Conservation (phyloP, 192 early-diverging fungal species). For the Gonapodya prolifera region DNA sequence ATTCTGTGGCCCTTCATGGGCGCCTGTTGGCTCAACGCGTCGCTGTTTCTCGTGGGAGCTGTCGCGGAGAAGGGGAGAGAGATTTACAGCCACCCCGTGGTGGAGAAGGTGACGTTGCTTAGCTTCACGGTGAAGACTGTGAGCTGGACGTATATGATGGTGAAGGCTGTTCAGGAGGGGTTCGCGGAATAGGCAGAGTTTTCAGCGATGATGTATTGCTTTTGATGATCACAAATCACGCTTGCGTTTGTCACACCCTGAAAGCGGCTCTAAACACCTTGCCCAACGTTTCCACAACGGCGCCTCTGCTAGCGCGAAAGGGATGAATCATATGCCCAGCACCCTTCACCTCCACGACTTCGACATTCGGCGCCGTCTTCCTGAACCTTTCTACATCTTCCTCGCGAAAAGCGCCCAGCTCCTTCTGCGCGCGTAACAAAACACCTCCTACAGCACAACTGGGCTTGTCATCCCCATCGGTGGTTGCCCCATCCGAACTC, state of each 20-base stretch:
- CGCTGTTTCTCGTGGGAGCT: too few species aligned
- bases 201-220: too few species aligned
- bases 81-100: too few species aligned
- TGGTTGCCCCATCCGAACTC: not conserved
- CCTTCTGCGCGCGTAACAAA: not conserved
- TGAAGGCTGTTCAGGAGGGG: not conserved
- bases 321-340: not conserved
- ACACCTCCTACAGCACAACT: not conserved
- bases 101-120: too few species aligned
- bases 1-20: not conserved
- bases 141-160: not conserved
- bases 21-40: not conserved
- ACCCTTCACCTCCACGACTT: slow-evolving; percentile 4
- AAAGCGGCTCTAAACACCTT: not conserved
- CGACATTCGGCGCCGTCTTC: not conserved
- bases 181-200: too few species aligned
- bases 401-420: not conserved
- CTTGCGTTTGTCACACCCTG: too few species aligned
- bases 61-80: too few species aligned
- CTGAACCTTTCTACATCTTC: not conserved
- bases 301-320: not conserved
- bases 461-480: not conserved
- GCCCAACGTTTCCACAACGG: not conserved
- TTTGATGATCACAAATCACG: too few species aligned
- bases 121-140: not conserved